Evolutionary conservation across 345 rosid species (phyloP).

Genomic region (Lumnitzera littorea): DNA sequence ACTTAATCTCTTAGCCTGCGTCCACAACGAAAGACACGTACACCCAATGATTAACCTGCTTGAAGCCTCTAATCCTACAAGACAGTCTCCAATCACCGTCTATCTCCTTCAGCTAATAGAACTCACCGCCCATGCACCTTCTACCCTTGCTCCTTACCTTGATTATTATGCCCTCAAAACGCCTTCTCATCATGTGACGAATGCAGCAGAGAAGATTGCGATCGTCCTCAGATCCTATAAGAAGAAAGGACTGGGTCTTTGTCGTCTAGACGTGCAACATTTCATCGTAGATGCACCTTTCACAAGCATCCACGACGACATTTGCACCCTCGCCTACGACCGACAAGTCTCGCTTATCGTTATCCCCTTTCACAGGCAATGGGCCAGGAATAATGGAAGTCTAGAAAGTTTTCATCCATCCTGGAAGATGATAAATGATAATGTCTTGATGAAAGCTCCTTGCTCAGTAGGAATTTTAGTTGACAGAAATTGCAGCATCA

Average conservation of each 20-base stretch:
- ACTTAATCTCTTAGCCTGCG: no score
- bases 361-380: slow-evolving; percentile 25
- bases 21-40: no score
- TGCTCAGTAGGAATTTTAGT: slow-evolving; percentile 24
- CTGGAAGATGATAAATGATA: slow-evolving; percentile 12
- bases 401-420: slow-evolving; percentile 3
- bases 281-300: no score
- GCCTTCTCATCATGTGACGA: no score
- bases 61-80: slow-evolving; percentile 11
- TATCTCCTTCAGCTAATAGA: slow-evolving; percentile 18
- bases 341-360: slow-evolving; percentile 9
- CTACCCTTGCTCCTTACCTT: no score
- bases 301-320: no score
- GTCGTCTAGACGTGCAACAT: no score
- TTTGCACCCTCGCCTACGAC: no score
- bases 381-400: slow-evolving; percentile 10
- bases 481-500: slow-evolving; percentile 14
- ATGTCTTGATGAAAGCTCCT: slow-evolving; percentile 19
- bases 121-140: slow-evolving; percentile 13
- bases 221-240: no score
- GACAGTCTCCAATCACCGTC: slow-evolving; percentile 2
- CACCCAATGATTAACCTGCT: not conserved
- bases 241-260: no score
- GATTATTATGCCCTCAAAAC: no score
- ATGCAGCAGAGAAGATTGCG: no score